Percentiles rank a stretch among this genome's conserved stretches.
These are phyloP conservation scores for Carpinus viminea DNA, from an alignment of 306 rosid species.

Conservation along the genomic window DNA sequence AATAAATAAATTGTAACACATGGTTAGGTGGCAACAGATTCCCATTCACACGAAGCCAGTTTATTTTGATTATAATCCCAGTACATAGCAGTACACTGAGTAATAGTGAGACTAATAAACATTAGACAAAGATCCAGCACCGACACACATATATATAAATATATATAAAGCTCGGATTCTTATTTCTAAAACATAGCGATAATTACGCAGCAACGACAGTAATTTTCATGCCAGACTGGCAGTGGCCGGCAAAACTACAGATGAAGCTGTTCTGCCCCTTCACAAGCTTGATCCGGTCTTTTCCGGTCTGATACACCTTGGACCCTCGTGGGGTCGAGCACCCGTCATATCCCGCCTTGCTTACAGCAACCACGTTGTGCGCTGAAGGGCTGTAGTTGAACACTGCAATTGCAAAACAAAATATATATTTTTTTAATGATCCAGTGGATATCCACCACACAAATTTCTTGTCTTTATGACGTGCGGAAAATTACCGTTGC, in stretches of 20 bases:
- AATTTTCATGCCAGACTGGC: conserved; percentile 63
- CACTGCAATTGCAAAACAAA: conserved; percentile 22
- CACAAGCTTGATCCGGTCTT: conserved; percentile 52
- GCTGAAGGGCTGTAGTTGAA: conserved; percentile 44
- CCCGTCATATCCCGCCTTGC: conserved; percentile 38
- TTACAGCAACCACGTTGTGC: conserved; percentile 60
- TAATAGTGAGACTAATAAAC: no score
- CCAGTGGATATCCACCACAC: background rate
- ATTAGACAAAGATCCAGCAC: no score
- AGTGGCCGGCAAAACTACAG: conserved; percentile 60
- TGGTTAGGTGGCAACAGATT: no score
- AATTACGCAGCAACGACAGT: conserved; percentile 49
- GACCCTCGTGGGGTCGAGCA: conserved; percentile 52
- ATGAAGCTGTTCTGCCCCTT: conserved; percentile 64
- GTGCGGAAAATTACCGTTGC: no score
- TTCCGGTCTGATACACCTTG: conserved; percentile 45
- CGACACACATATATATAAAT: no score
- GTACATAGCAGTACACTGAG: no score
- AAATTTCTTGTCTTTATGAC: background rate
- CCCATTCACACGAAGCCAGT: no score
- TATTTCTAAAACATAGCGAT: background rate
- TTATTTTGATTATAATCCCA: no score
- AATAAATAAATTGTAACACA: no score
- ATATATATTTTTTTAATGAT: background rate
- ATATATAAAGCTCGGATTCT: no score